These are phyloP conservation scores for Penicillium roqueforti DNA, from an alignment of 495 filamentous ascomycete genomes.

Conservation along the genomic window DNA sequence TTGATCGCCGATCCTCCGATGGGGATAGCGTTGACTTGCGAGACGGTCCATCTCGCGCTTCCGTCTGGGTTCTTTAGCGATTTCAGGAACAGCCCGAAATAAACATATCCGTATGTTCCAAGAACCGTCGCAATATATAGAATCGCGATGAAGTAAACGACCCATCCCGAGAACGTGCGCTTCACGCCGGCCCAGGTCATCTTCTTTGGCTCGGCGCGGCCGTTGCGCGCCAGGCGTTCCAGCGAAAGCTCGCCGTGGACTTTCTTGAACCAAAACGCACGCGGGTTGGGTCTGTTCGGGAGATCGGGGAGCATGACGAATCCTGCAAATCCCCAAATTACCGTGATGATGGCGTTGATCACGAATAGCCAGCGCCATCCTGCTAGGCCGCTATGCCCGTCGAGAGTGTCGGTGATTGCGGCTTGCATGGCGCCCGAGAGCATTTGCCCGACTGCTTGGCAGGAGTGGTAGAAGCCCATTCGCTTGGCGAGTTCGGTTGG, in stretches of 20 bases:
- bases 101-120: constrained; percentile 31
- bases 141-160: constrained; percentile 29
- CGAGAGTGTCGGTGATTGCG: constrained; percentile 39
- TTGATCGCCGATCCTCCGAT: constrained; percentile 34
- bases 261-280: constrained; percentile 32
- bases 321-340: constrained; percentile 54
- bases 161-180: constrained; percentile 31
- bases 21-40: constrained; percentile 31
- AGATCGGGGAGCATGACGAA: constrained; percentile 57
- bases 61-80: constrained; percentile 27
- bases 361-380: constrained; percentile 70
- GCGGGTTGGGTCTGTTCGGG: constrained; percentile 29
- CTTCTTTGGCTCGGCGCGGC: constrained; percentile 29
- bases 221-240: constrained; percentile 28
- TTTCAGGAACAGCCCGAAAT: constrained; percentile 31
- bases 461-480: constrained; percentile 40
- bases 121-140: constrained; percentile 30
- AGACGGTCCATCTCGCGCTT: constrained; percentile 18
- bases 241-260: constrained; percentile 26
- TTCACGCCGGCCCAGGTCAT: constrained; percentile 28
- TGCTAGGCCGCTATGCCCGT: constrained; percentile 50
- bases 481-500: constrained; percentile 45
- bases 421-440: constrained; percentile 33
- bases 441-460: constrained; percentile 35
- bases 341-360: constrained; percentile 48